phyloP scores from a whole-genome alignment of 2,329 filamentous ascomycete species.

The Blastomyces parvus region DNA sequence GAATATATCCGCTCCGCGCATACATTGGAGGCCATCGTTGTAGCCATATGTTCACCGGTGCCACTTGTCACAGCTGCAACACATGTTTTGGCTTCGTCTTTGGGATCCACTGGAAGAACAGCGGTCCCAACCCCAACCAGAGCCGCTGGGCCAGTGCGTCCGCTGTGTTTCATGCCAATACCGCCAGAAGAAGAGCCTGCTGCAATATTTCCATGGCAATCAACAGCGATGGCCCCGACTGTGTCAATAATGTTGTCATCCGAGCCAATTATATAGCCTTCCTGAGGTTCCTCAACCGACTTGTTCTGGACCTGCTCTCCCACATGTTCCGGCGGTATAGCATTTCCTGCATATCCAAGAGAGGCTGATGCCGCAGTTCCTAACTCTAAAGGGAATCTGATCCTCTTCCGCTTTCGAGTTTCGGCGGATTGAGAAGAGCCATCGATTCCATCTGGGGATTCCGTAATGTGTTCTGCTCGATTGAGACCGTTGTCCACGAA shows the following conservation, averaged over 20 bases:
- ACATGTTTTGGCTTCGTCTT: constrained; percentile 57
- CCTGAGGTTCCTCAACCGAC: constrained; percentile 7
- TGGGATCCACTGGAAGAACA: constrained; percentile 65
- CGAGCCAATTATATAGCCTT: constrained; percentile 9
- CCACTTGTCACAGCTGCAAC: constrained; percentile 86
- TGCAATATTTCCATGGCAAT: constrained; percentile 75
- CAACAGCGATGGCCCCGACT: constrained; percentile 89
- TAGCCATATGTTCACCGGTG: constrained; percentile 96
- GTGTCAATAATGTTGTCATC: constrained; percentile 76
- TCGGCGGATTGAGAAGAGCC: neutral
- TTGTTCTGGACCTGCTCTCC: neutral
- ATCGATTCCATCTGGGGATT: neutral
- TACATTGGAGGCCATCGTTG: constrained; percentile 77
- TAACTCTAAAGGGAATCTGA: neutral
- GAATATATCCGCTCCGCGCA: constrained; percentile 80
- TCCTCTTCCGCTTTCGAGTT: neutral
- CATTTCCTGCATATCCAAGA: neutral
- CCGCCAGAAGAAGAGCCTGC: constrained; percentile 93
- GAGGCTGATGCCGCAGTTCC: neutral
- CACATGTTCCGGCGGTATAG: neutral
- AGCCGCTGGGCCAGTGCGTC: constrained; percentile 83
- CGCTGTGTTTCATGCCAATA: constrained; percentile 96
- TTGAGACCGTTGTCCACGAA: neutral
- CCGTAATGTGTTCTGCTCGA: neutral
- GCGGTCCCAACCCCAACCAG: constrained; percentile 85